Evolutionary conservation across 345 rosid species (phyloP), one percentile per base, ranked within the genome.

Genomic region (Arabidopsis arenosa): DNA sequence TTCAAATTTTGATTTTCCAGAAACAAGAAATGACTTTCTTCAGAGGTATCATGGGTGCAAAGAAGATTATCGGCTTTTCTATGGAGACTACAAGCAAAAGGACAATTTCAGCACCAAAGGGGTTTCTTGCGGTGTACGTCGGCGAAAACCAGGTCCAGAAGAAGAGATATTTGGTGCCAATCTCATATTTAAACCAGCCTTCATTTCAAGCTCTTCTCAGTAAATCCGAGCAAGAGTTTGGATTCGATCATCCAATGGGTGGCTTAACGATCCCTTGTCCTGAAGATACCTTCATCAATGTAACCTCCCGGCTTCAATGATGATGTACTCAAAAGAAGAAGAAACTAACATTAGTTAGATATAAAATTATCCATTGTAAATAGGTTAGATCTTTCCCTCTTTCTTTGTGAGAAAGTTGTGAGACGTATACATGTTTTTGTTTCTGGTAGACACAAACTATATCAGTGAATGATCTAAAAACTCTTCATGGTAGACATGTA

Each of bases 221-320:
- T 21, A 78, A 60, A 66, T 79, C 85, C 0, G 92, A 84, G 23
- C 87, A 89, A 68, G 89, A 86, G 48, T 81, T 80, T 8, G 85
- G 88, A 0, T 82, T 76, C 13, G 63, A 84, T 44, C 86, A 85
- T 81, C 85, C 86, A 9, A 86, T 64, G 76, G 88, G 88, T 1
- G 86, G 85, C 26, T 67, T 86, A 15, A 85, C 80, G 5, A 79
- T 90, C 59, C 89, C 85, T 7, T 86, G 89, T 75, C 66, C 75
- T 3, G 85, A 83, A 78, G 84, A 85, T 6, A 65, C 67, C 1
- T 90, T 86, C 80, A 4, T 82, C 36, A 33, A 14, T 12, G 54
- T 85, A 12, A 84, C 81, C 4, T 83, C 84, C 5, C 44, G 65
- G 45, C 60, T 85, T 6, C 59, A 58, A 9, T 17, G 76, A 64